A percentile compares a stretch with the other conserved stretches of the same genome.
Evolutionary conservation across 345 rosid species (phyloP).

Genomic region (Limnanthes douglasii): DNA sequence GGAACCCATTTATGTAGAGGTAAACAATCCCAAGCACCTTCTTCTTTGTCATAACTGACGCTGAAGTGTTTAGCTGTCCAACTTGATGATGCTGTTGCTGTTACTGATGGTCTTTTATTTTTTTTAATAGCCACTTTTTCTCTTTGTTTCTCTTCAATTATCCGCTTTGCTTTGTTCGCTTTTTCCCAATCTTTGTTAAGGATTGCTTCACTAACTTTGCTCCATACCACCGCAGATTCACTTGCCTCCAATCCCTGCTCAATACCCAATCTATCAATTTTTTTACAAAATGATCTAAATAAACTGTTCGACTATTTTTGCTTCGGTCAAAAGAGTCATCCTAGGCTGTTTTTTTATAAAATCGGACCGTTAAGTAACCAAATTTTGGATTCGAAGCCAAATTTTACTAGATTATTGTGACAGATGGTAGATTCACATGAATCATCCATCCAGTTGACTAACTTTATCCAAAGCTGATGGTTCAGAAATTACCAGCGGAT

Average conservation of each 20-base stretch:
- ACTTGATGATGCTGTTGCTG: conserved; percentile 27
- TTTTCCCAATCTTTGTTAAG: conserved; percentile 50
- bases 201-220: conserved; percentile 41
- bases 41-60: conserved; percentile 19
- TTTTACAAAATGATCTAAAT: too few species aligned
- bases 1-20: conserved; percentile 37
- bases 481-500: too few species aligned
- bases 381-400: too few species aligned
- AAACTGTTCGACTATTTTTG: too few species aligned
- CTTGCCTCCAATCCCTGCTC: conserved; percentile 32
- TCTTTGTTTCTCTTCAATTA: conserved; percentile 57
- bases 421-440: too few species aligned
- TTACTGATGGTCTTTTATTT: conserved; percentile 25
- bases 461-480: too few species aligned
- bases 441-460: too few species aligned
- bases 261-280: too few species aligned
- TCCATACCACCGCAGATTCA: conserved; percentile 73
- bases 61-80: conserved; percentile 67
- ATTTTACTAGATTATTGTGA: too few species aligned
- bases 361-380: too few species aligned
- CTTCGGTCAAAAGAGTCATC: too few species aligned
- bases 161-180: conserved; percentile 55
- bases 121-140: conserved; percentile 26
- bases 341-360: too few species aligned
- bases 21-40: conserved; percentile 42